Evolutionary conservation across 805 yeast genomes (phyloP).

Genomic region (Kodamaea neixiangensis): DNA sequence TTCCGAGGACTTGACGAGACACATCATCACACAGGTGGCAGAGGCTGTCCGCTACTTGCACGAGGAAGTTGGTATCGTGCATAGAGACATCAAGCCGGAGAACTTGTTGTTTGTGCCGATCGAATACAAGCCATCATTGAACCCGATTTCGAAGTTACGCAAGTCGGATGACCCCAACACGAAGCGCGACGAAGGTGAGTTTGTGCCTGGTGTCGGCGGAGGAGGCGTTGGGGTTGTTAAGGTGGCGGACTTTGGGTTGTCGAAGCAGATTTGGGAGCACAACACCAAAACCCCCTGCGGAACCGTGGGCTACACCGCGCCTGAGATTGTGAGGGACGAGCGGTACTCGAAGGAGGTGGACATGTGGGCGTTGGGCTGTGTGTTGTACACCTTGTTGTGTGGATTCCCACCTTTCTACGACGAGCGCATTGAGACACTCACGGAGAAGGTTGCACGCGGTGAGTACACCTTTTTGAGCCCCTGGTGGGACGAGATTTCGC

Average conservation of each 20-base stretch:
- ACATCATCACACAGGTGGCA: slow-evolving; percentile 63
- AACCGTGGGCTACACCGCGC: slow-evolving; percentile 97
- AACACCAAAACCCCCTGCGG: slow-evolving; percentile 98
- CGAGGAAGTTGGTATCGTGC: slow-evolving; percentile 74
- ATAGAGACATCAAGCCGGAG: slow-evolving; percentile 83
- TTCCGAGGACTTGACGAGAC: slow-evolving; percentile 64
- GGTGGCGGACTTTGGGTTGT: slow-evolving; percentile 93
- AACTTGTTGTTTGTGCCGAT: slow-evolving; percentile 68
- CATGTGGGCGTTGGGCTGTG: slow-evolving; percentile 99
- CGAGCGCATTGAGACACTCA: slow-evolving; percentile 69
- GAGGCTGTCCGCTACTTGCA: slow-evolving; percentile 69
- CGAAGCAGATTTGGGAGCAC: slow-evolving; percentile 84
- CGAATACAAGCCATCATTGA: slow-evolving; percentile 46
- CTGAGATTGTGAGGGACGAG: slow-evolving; percentile 95
- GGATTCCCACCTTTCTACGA: slow-evolving; percentile 98
- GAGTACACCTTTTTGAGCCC: slow-evolving; percentile 75
- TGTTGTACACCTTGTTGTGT: slow-evolving; percentile 86
- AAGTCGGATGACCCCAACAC: slow-evolving; percentile 67
- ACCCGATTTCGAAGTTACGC: slow-evolving; percentile 43
- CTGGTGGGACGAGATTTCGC: slow-evolving; percentile 86
- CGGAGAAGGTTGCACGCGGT: slow-evolving; percentile 79
- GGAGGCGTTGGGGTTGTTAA: slow-evolving; percentile 90
- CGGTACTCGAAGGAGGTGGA: slow-evolving; percentile 91
- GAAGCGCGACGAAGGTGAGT: slow-evolving; percentile 87
- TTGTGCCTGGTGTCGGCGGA: slow-evolving; percentile 78